Conservation (phyloP, 345 rosid genomes). For the Rhodamnia argentea region DNA sequence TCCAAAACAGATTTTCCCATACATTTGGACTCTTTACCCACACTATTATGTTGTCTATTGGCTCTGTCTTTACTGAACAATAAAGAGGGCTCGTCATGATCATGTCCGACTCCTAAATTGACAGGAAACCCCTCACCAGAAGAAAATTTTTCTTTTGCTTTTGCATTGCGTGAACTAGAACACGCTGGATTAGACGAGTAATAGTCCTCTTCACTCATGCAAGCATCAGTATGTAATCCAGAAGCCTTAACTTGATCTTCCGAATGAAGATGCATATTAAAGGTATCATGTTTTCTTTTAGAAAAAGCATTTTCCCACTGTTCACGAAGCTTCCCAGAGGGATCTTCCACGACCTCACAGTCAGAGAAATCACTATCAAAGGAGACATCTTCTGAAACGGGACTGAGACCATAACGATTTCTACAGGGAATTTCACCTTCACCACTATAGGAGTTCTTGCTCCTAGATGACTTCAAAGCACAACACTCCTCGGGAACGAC, state of each 20-base stretch:
- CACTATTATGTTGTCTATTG: background rate
- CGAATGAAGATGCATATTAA: slow-evolving; percentile 13
- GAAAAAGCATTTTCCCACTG: slow-evolving; percentile 56
- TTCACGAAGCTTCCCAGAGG: slow-evolving; percentile 41
- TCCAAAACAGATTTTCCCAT: background rate
- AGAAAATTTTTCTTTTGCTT: background rate
- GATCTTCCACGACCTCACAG: slow-evolving; percentile 60
- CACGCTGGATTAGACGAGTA: slow-evolving; percentile 2
- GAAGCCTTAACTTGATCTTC: slow-evolving; percentile 20
- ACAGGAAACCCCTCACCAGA: background rate
- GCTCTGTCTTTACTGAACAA: background rate
- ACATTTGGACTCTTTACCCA: background rate
- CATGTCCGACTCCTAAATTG: background rate
- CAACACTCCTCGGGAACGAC: slow-evolving; percentile 25
- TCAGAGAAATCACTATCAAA: slow-evolving; percentile 51
- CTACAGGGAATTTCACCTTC: slow-evolving; percentile 8
- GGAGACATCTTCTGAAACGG: slow-evolving; percentile 23
- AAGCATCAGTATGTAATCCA: slow-evolving; percentile 11
- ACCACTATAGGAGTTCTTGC: slow-evolving; percentile 16
- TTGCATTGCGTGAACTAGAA: background rate
- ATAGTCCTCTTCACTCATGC: slow-evolving; percentile 9
- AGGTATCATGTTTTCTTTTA: slow-evolving; percentile 21
- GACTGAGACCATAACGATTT: slow-evolving; percentile 34
- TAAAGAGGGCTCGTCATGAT: background rate
- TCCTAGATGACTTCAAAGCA: slow-evolving; percentile 29